Evolutionary conservation across 805 yeast genomes (phyloP).

Genomic region (Saccharomycopsis javanensis): DNA sequence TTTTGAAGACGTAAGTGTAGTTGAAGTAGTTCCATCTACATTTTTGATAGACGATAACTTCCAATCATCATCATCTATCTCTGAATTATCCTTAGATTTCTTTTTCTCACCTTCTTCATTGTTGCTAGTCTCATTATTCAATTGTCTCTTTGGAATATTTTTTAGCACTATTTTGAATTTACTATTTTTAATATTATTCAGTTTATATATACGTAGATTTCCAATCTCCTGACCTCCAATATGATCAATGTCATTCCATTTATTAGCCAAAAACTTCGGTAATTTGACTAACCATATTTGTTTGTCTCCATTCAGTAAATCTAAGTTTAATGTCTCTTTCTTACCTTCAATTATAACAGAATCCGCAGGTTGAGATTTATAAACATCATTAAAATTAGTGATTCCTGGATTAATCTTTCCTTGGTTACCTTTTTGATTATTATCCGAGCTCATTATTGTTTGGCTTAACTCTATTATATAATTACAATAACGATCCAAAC

Average conservation of each 20-base stretch:
- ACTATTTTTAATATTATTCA: constrained; percentile 27
- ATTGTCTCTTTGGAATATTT: constrained; percentile 22
- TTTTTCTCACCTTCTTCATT: neutral
- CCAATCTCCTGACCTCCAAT: constrained; percentile 73
- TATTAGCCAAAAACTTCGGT: constrained; percentile 77
- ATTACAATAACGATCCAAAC: too few relatives aligned
- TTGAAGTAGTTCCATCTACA: neutral
- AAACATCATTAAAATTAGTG: constrained; percentile 15
- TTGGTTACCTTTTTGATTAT: neutral
- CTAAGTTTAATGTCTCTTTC: constrained; percentile 69
- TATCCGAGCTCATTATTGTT: neutral
- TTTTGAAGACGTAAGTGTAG: neutral
- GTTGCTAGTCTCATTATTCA: neutral
- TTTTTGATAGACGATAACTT: neutral
- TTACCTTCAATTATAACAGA: constrained; percentile 18
- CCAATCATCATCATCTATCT: neutral
- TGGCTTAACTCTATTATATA: too few relatives aligned
- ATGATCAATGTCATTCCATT: constrained; percentile 58
- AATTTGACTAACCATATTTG: constrained; percentile 89
- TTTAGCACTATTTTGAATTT: constrained; percentile 52
- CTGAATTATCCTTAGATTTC: neutral
- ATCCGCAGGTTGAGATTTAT: constrained; percentile 21
- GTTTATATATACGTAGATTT: constrained; percentile 60
- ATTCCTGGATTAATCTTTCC: constrained; percentile 1
- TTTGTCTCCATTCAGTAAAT: constrained; percentile 48